phyloP scores from a whole-genome alignment of 176 grass and related monocot genomes.

The Oropetium thomaeum region DNA sequence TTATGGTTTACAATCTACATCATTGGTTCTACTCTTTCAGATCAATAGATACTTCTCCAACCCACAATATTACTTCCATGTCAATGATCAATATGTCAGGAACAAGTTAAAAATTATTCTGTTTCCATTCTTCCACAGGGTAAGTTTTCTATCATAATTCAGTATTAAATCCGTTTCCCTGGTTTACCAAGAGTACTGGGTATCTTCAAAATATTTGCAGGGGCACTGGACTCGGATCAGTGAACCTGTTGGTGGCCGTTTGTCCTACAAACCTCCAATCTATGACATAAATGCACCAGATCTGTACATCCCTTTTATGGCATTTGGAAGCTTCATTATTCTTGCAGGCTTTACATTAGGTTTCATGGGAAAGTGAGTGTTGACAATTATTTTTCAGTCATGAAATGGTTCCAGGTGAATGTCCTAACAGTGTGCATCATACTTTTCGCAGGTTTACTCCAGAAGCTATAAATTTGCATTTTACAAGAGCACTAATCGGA shows the following conservation, averaged over 20 bases:
- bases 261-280: constrained; percentile 90
- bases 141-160: constrained; percentile 24
- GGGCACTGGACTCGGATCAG: constrained; percentile 93
- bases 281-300: constrained; percentile 95
- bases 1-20: too few relatives aligned
- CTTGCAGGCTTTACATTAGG: constrained; percentile 71
- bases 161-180: background rate
- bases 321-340: constrained; percentile 83
- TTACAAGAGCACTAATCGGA: constrained; percentile 62
- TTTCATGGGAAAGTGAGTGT: constrained; percentile 78
- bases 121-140: constrained; percentile 87
- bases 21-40: constrained; percentile 37
- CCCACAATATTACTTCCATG: constrained; percentile 95
- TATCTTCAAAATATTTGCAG: constrained; percentile 33
- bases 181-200: background rate
- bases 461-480: constrained; percentile 80
- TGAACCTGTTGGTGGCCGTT: constrained; percentile 74
- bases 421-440: background rate
- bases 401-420: background rate
- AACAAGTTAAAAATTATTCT: constrained; percentile 94
- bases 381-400: background rate
- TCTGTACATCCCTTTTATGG: constrained; percentile 95
- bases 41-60: constrained; percentile 79
- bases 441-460: constrained; percentile 62
- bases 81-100: constrained; percentile 87